A percentile compares a stretch with the other conserved stretches of the same genome.
These are phyloP conservation scores for Vitis riparia DNA, from an alignment of 164 flowering plant genomes.

Conservation along the genomic window DNA sequence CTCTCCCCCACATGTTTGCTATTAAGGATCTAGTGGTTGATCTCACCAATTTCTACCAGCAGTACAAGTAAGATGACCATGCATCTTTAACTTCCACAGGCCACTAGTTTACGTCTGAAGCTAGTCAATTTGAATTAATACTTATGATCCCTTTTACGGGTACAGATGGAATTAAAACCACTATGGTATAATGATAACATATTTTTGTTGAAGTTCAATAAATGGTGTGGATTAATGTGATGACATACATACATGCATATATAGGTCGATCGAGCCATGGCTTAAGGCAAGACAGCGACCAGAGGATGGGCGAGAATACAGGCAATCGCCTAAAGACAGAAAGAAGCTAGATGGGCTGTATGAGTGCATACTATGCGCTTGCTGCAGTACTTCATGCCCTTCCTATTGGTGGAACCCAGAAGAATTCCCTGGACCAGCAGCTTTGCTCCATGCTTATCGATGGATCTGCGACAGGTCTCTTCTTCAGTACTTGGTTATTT, in stretches of 20 bases:
- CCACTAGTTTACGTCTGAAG: no score
- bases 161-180: no score
- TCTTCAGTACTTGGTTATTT: no score
- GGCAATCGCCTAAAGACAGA: conserved; percentile 61
- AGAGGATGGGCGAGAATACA: conserved; percentile 51
- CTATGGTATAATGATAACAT: no score
- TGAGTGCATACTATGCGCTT: conserved; percentile 80
- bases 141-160: no score
- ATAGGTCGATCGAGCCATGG: conserved; percentile 78
- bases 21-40: conserved; percentile 80
- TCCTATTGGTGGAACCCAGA: conserved; percentile 91
- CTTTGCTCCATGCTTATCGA: conserved; percentile 66
- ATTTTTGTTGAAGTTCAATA: neutral
- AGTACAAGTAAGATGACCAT: conserved; percentile 50
- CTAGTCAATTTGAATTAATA: no score
- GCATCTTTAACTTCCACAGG: neutral
- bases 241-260: neutral
- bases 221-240: no score
- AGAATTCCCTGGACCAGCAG: conserved; percentile 70
- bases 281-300: conserved; percentile 56
- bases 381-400: conserved; percentile 74
- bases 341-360: conserved; percentile 78
- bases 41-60: conserved; percentile 76
- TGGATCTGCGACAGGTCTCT: conserved; percentile 62
- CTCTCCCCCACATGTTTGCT: conserved; percentile 82